These are phyloP conservation scores for Candida glucosophila DNA, from an alignment of 1,139 yeast species.

Conservation along the genomic window DNA sequence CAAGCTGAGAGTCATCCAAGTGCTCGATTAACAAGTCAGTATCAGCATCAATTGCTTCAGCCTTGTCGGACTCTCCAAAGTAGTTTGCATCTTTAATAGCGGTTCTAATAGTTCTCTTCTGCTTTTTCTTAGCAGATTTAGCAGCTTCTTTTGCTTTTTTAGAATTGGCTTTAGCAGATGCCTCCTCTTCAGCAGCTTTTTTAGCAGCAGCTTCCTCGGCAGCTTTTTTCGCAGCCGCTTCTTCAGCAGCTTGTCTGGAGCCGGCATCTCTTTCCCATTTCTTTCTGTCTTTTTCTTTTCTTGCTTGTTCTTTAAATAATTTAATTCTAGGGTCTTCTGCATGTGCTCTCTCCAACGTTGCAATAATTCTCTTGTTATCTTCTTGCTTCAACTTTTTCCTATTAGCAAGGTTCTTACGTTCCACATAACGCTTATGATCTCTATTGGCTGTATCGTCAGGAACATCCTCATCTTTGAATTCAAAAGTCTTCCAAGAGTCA, in stretches of 20 bases:
- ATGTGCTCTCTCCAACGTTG: constrained; percentile 81
- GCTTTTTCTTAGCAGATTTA: constrained; percentile 94
- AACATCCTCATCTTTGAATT: constrained; percentile 96
- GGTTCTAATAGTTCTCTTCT: constrained; percentile 83
- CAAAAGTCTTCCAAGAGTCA: constrained; percentile 98
- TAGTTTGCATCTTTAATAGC: constrained; percentile 78
- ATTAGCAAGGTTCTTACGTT: constrained; percentile 92
- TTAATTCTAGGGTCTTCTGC: constrained; percentile 92
- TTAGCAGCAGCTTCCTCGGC: constrained; percentile 74
- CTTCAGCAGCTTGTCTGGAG: constrained; percentile 90
- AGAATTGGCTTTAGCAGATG: constrained; percentile 53
- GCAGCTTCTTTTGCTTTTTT: constrained; percentile 98
- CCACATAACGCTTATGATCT: constrained; percentile 97
- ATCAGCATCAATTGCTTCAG: constrained; percentile 69
- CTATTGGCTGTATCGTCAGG: constrained; percentile 99
- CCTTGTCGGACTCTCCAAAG: constrained; percentile 68
- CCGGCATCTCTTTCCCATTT: constrained; percentile 99
- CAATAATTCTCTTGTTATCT: constrained; percentile 85
- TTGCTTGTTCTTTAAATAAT: constrained; percentile 86
- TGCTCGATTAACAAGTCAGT: constrained; percentile 70
- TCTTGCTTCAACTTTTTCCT: constrained; percentile 98
- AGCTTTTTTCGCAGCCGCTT: constrained; percentile 71
- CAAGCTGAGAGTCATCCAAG: constrained; percentile 69
- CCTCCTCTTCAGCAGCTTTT: constrained; percentile 72
- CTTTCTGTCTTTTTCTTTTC: constrained; percentile 87